Conservation (phyloP, 202 grass and related monocot species). For the Setaria italica region DNA sequence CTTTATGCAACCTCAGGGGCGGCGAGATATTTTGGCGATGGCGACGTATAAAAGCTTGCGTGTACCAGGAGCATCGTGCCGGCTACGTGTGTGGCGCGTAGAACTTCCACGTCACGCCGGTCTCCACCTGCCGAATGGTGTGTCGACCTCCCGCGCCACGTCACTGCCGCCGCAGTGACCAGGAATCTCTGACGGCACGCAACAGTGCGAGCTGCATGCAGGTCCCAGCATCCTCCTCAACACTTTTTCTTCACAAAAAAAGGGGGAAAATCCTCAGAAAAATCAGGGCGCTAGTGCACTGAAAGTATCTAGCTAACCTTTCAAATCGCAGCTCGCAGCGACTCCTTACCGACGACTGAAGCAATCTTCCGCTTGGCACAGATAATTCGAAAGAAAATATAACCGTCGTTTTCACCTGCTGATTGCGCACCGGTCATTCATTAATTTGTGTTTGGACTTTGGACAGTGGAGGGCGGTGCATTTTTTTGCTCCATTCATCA, state of each 20-base stretch:
- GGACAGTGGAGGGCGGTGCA: no score
- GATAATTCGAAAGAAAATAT: not conserved
- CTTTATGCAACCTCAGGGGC: not conserved
- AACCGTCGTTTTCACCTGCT: not conserved
- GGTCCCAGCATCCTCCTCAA: not conserved
- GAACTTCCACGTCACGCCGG: not conserved
- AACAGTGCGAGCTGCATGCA: no score
- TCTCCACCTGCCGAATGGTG: not conserved
- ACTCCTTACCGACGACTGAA: not conserved
- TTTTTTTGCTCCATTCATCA: no score
- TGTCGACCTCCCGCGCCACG: not conserved
- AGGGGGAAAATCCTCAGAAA: not conserved
- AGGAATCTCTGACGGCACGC: not conserved
- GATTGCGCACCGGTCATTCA: not conserved
- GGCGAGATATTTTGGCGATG: slow-evolving; percentile 18
- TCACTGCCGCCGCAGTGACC: not conserved
- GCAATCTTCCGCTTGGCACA: not conserved
- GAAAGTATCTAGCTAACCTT: not conserved
- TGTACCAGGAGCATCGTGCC: not conserved
- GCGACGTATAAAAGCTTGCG: not conserved
- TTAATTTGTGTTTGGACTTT: not conserved
- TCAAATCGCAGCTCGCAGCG: not conserved
- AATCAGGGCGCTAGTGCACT: not conserved
- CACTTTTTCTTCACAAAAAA: not conserved
- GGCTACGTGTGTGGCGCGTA: not conserved